Base-by-base conservation (phyloP, 495 filamentous ascomycete species). In the Penicillium flavigenum region DNA sequence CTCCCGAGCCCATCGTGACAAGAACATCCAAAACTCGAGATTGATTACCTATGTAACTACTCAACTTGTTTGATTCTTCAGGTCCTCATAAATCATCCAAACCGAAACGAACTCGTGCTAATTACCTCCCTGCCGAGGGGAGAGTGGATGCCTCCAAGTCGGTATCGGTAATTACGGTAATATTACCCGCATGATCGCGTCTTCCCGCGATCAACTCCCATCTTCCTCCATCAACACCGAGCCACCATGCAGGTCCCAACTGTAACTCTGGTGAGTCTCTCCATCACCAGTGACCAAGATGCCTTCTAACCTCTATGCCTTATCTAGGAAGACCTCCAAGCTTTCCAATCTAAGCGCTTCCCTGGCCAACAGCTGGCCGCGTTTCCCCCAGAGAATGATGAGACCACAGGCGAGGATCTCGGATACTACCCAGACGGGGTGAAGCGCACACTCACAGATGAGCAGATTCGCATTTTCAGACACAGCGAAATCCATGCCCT, bases 381-480 rank as follows among this genome's bases (percentile, higher is more conserved):
- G 0, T 44, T 60, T 26, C 51, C 47, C 60, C 74, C 47, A 52
- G 69, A 43, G 58, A 56, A 69, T 36, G 51, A 63, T 14, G 62
- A 78, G 17, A 77, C 81, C 5, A 81, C 87, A 19, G 86, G 90
- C 16, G 88, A 94, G 61, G 87, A 77, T 8, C 80, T 96, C 12
- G 95, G 92, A 22, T 94, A 91, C 71, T 98, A 97, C 66, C 76
- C 81, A 6, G 92, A 98, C 61, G 93, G 95, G 14, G 83, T 85
- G 52, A 96, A 96, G 69, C 86, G 95, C 6, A 96, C 92, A 7
- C 76, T 98, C 49, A 98, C 95, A 2, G 90, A 96, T 69, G 89
- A 90, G 54, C 88, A 98, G 72, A 90, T 97, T 44, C 84, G 80
- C 17, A 94, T 96, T 39, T 96, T 98, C 67, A 79, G 94, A 56